These are phyloP conservation scores for Gleditsia sinensis DNA, from an alignment of 306 rosid genomes.

Conservation along the genomic window DNA sequence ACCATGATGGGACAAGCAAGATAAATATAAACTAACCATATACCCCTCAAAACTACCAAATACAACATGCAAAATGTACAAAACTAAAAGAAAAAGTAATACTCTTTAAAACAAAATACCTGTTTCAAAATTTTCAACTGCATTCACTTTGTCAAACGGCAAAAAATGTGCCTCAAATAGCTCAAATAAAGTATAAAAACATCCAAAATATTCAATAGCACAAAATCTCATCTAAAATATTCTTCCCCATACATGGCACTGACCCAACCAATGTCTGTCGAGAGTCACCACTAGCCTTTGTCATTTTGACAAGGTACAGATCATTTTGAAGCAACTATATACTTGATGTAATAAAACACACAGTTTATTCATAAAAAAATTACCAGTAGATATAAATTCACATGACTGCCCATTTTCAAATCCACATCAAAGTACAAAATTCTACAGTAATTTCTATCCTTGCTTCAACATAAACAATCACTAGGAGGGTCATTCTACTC, in stretches of 20 bases:
- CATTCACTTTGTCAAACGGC: not conserved
- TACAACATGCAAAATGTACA: conserved; percentile 15
- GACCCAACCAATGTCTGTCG: not conserved
- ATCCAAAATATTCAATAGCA: too few relatives aligned
- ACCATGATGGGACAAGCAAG: conserved; percentile 24
- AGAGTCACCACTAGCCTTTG: conserved; percentile 9
- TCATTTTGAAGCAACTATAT: conserved; percentile 17
- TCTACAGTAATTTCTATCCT: conserved; percentile 11
- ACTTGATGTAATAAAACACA: not conserved
- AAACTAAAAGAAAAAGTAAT: conserved; percentile 12
- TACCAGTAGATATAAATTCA: conserved; percentile 2
- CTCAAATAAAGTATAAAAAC: not conserved
- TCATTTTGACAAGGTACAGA: conserved; percentile 5
- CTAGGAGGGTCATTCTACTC: not conserved
- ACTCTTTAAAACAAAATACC: conserved; percentile 13
- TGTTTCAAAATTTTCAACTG: conserved; percentile 15
- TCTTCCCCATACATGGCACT: too few relatives aligned
- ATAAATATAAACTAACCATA: not conserved
- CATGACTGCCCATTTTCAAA: conserved; percentile 8
- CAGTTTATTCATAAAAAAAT: conserved; percentile 7
- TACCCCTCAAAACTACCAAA: not conserved
- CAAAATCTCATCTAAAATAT: conserved; percentile 15
- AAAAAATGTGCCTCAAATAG: conserved; percentile 22
- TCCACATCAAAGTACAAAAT: conserved; percentile 18
- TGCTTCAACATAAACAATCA: conserved; percentile 12